These are phyloP conservation scores for Mrakiaceae sp. DNA, from an alignment of 1,284 basidiomycete genomes.

Conservation along the genomic window DNA sequence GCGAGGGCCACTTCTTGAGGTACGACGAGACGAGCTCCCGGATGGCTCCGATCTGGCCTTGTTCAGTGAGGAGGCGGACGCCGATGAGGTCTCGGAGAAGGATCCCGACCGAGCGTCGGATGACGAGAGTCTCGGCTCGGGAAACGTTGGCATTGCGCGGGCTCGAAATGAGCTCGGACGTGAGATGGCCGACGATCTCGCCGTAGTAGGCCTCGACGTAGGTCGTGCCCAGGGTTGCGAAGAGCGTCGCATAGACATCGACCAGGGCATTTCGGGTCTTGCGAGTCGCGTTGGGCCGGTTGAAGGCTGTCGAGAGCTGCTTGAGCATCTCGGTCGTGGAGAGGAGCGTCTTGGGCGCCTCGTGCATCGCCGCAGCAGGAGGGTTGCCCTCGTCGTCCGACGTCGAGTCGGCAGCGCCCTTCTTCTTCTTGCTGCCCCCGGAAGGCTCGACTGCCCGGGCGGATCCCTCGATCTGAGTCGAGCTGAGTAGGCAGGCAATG, in stretches of 20 bases:
- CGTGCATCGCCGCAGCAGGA: conserved; percentile 43
- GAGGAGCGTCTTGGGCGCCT: conserved; percentile 60
- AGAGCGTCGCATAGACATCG: conserved; percentile 72
- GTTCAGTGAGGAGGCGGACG: conserved; percentile 76
- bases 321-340: conserved; percentile 69
- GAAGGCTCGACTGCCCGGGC: conserved; percentile 28
- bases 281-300: conserved; percentile 48
- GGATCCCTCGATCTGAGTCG: conserved; percentile 64
- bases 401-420: conserved; percentile 48
- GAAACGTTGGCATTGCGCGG: conserved; percentile 39
- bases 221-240: conserved; percentile 58
- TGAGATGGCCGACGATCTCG: conserved; percentile 64
- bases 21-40: conserved; percentile 71
- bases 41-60: conserved; percentile 83
- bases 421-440: conserved; percentile 46
- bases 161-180: conserved; percentile 59
- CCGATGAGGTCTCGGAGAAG: conserved; percentile 78
- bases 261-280: conserved; percentile 73
- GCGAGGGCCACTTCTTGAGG: conserved; percentile 80
- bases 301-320: conserved; percentile 66
- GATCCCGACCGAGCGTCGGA: conserved; percentile 61
- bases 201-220: conserved; percentile 80
- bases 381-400: conserved; percentile 49
- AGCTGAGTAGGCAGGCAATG: conserved; percentile 69
- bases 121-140: conserved; percentile 62